Evolutionary conservation across 441 rosid genomes (phyloP), one percentile per base, ranked within the genome.

Genomic region (Gossypium aridum): DNA sequence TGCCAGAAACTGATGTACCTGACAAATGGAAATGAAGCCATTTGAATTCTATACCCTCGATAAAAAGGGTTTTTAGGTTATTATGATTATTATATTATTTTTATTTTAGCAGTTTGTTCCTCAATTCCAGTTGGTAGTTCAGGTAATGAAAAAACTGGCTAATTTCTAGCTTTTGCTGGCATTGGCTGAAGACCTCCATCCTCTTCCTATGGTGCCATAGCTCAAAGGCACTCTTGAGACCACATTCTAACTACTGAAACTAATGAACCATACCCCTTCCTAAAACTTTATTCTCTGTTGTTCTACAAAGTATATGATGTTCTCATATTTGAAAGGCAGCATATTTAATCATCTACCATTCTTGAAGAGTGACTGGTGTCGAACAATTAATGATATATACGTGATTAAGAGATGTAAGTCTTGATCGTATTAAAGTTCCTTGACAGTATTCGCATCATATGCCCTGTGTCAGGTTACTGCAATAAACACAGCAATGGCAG

Each of bases 401-500:
- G 5, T 53, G 62, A 53, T 53, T 70, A 28, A 53, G 28, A 20
- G 20, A 39, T 28, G 22, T 22, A 13, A 7, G 71, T 26, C 22
- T 51, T 51, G 45, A 63, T 60, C 19, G 3, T 64, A 64, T 53
- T 53, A 31, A 62, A 31, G 20, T 74, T 64, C 71, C 9, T 65
- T 74, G 14, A 37, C 62, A 68, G 17, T 55, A 17, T 22, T 37
- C 5, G 13, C 39, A 56, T 37, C 37, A 2, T 74, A 75, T 31
- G 17, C 17, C 62, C 64, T 66, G 22, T 72, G 59, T 67, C 86
- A 95, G 98, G 97, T 95, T 64, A 89, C 95, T 25, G 98, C 98
- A 71, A 93, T 95, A 85, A 95, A 93, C 85, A 95, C 99, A 2
- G 98, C 97, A 64, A 95, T 93, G 99, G 98, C 97, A 85, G 98